Evolutionary conservation across 2,329 filamentous ascomycete species (phyloP).

Genomic region (Sclerotinia trifoliorum): DNA sequence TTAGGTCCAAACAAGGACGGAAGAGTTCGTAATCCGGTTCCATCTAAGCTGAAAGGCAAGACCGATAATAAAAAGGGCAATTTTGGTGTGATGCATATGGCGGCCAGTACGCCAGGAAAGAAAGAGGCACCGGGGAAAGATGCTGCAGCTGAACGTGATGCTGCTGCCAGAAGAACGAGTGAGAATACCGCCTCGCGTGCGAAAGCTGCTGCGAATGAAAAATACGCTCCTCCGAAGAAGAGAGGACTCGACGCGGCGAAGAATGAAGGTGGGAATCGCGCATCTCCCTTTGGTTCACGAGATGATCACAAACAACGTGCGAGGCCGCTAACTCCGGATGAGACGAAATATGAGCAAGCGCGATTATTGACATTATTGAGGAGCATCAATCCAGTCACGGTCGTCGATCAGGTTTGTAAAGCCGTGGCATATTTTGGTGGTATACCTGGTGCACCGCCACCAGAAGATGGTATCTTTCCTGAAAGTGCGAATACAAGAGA

Average conservation of each 20-base stretch:
- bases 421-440: conserved; percentile 64
- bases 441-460: conserved; percentile 54
- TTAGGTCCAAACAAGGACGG: conserved; percentile 47
- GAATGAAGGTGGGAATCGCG: conserved; percentile 30
- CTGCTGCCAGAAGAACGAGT: conserved; percentile 59
- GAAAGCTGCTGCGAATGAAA: conserved; percentile 53
- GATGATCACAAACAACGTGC: conserved; percentile 36
- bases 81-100: conserved; percentile 63
- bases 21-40: conserved; percentile 56
- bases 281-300: conserved; percentile 34
- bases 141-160: conserved; percentile 55
- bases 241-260: conserved; percentile 34
- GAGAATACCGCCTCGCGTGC: conserved; percentile 60
- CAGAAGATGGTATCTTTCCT: conserved; percentile 52
- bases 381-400: conserved; percentile 53
- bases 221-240: conserved; percentile 50
- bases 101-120: conserved; percentile 43
- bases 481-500: conserved; percentile 57
- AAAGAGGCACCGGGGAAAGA: conserved; percentile 38
- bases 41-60: conserved; percentile 61
- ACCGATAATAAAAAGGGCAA: conserved; percentile 57
- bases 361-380: conserved; percentile 57
- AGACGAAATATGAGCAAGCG: conserved; percentile 59
- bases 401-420: conserved; percentile 63
- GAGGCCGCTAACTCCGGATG: conserved; percentile 44